A percentile compares a stretch with the other conserved stretches of the same genome.
phyloP scores from a whole-genome alignment of 805 yeast genomes.

The Vanderwaltozyma tropicalis region DNA sequence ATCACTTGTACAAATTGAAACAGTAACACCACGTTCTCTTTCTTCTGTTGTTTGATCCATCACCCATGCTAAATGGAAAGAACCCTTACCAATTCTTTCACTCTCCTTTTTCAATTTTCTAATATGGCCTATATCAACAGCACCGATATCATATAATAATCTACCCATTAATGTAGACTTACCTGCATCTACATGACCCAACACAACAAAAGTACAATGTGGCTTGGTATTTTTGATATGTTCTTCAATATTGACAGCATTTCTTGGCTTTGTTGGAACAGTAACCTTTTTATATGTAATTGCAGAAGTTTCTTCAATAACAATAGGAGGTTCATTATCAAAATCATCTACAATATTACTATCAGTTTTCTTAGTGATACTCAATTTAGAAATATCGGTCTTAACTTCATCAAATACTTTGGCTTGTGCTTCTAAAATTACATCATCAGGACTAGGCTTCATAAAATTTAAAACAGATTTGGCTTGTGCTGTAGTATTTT shows the following conservation, averaged over 20 bases:
- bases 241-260: slow-evolving; percentile 50
- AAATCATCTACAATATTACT: slow-evolving; percentile 12
- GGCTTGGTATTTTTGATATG: slow-evolving; percentile 88
- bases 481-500: slow-evolving; percentile 1
- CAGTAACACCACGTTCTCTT: slow-evolving; percentile 96
- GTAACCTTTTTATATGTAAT: slow-evolving; percentile 20
- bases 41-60: slow-evolving; percentile 99
- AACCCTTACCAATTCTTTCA: slow-evolving; percentile 96
- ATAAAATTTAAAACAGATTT: slow-evolving; percentile 41
- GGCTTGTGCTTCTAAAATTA: slow-evolving; percentile 48
- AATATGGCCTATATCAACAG: slow-evolving; percentile 92
- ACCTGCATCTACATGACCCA: slow-evolving; percentile 99
- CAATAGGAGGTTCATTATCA: slow-evolving; percentile 18
- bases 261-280: slow-evolving; percentile 24
- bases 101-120: slow-evolving; percentile 96
- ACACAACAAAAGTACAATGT: slow-evolving; percentile 89
- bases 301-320: slow-evolving; percentile 13
- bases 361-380: slow-evolving; percentile 13
- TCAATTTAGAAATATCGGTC: slow-evolving; percentile 3
- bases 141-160: slow-evolving; percentile 80
- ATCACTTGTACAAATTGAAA: slow-evolving; percentile 93
- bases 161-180: slow-evolving; percentile 99
- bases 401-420: slow-evolving; percentile 29
- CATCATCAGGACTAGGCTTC: slow-evolving; percentile 78
- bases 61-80: slow-evolving; percentile 98